Conservation (phyloP, 768 basidiomycete genomes). For the Hericium coralloides region DNA sequence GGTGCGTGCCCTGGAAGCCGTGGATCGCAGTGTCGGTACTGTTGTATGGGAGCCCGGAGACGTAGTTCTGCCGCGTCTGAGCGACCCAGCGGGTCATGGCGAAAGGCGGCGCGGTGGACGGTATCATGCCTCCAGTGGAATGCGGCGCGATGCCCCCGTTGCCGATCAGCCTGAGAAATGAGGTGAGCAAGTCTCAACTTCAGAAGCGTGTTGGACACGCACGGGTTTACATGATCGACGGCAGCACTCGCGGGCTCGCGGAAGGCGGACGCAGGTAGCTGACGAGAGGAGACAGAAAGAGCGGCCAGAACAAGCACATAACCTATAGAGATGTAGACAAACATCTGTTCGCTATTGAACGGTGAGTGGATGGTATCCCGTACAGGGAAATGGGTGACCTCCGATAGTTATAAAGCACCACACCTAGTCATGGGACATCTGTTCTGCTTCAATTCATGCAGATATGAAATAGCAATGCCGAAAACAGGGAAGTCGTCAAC, state of each 20-base stretch:
- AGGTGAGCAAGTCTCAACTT: not conserved
- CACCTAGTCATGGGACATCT: no score
- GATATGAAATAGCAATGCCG: no score
- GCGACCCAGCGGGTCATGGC: conserved; percentile 85
- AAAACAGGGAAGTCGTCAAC: no score
- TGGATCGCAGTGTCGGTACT: conserved; percentile 50
- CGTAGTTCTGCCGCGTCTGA: conserved; percentile 69
- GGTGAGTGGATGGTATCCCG: no score
- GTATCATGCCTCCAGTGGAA: conserved; percentile 71
- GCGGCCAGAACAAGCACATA: no score
- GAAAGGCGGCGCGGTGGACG: conserved; percentile 66
- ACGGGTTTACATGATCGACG: conserved; percentile 40
- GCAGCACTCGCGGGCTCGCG: conserved; percentile 25
- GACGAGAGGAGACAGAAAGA: not conserved
- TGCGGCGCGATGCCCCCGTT: conserved; percentile 66
- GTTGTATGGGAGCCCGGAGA: conserved; percentile 66
- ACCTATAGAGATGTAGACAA: no score
- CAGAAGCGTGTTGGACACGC: conserved; percentile 10
- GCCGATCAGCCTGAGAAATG: conserved; percentile 46
- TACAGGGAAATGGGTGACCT: no score
- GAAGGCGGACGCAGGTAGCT: conserved; percentile 13
- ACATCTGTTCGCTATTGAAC: no score
- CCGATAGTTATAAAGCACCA: no score
- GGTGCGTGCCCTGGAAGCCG: conserved; percentile 74
- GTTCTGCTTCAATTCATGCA: no score